Conservation (phyloP, 805 yeast genomes). For the Nakazawaea anatomiae region DNA sequence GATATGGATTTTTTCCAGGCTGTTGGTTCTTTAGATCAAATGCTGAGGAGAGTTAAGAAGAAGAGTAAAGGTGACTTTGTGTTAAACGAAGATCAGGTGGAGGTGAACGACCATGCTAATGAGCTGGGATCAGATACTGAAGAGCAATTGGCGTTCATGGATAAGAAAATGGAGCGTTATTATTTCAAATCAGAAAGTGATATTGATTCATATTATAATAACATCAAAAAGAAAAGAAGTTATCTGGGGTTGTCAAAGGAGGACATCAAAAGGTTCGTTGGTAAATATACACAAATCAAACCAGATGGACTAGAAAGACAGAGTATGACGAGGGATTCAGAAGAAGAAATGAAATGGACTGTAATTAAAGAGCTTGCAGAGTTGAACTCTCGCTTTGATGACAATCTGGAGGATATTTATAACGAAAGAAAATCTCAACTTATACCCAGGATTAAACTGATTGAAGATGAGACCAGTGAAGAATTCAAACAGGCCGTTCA, state of each 20-base stretch:
- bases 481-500: neutral
- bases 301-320: no score
- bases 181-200: constrained; percentile 5
- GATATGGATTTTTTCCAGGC: constrained; percentile 1
- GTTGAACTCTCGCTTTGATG: neutral
- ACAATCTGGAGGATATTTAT: neutral
- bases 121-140: constrained; percentile 4
- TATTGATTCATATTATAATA: constrained; percentile 3
- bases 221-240: neutral
- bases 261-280: no score
- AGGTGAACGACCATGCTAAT: neutral
- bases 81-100: neutral
- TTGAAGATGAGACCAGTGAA: neutral
- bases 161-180: constrained; percentile 2
- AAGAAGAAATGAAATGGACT: neutral
- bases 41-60: neutral
- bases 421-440: neutral
- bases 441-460: neutral
- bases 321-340: no score
- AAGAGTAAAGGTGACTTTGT: neutral
- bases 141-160: constrained; percentile 5
- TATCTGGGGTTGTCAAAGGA: no score
- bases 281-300: no score
- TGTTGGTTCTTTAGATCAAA: neutral
- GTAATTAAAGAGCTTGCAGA: neutral